Evolutionary conservation across 768 basidiomycete species (phyloP).

Genomic region (Pisolithus orientalis): DNA sequence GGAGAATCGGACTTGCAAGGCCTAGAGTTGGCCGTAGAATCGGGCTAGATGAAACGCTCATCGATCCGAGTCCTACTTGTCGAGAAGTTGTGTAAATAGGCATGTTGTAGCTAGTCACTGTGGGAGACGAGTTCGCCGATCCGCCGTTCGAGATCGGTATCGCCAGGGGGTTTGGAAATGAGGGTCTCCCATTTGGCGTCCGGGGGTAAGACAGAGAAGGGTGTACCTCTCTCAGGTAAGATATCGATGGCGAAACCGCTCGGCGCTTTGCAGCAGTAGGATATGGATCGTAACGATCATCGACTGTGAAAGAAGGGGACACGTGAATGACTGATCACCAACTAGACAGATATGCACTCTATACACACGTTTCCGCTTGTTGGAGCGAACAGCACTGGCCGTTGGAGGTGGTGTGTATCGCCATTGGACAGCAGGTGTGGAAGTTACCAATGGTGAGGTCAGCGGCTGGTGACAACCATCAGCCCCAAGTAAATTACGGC

Average conservation of each 20-base stretch:
- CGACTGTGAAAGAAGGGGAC: constrained; percentile 38
- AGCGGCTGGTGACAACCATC: constrained; percentile 31
- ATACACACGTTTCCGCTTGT: constrained; percentile 72
- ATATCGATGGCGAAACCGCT: constrained; percentile 76
- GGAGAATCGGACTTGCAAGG: constrained; percentile 70
- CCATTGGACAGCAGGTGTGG: constrained; percentile 59
- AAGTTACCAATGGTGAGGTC: constrained; percentile 59
- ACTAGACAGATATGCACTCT: constrained; percentile 1
- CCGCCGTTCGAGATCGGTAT: constrained; percentile 52
- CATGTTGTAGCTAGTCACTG: constrained; percentile 46
- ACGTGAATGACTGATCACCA: constrained; percentile 7
- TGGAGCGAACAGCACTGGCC: constrained; percentile 67
- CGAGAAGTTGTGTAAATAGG: constrained; percentile 33
- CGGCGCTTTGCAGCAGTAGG: constrained; percentile 71
- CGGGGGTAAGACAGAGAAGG: constrained; percentile 38
- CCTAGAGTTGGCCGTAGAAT: constrained; percentile 65
- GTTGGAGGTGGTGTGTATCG: constrained; percentile 80
- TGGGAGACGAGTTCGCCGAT: constrained; percentile 71
- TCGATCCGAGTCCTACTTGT: constrained; percentile 34
- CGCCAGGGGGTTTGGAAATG: constrained; percentile 61
- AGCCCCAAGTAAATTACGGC: constrained; percentile 11
- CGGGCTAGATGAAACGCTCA: constrained; percentile 63
- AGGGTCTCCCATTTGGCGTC: constrained; percentile 50
- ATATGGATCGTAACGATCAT: constrained; percentile 84
- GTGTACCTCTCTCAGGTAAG: constrained; percentile 58